Conservation (phyloP, 2,329 filamentous ascomycete species). For the Paecilomyces formosus region DNA sequence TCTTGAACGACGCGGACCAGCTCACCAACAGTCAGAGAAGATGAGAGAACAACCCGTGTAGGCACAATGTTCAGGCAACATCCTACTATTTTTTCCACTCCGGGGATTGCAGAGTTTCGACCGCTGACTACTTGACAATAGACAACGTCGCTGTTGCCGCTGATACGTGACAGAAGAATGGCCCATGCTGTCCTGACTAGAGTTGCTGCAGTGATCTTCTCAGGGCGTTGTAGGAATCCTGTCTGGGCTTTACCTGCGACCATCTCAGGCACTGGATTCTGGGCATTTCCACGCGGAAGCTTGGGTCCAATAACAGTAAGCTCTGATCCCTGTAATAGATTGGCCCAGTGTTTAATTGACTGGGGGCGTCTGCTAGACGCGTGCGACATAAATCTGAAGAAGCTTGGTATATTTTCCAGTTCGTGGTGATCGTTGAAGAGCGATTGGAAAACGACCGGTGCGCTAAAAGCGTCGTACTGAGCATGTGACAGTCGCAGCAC, state of each 20-base stretch:
- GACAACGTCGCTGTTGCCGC: conserved; percentile 44
- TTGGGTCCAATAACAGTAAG: not conserved
- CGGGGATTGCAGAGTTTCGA: conserved; percentile 36
- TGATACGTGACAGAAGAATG: conserved; percentile 46
- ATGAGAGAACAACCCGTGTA: not conserved
- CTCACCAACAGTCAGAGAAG: not conserved
- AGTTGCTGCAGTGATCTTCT: conserved; percentile 20
- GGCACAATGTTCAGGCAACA: conserved; percentile 2
- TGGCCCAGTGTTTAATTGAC: not conserved
- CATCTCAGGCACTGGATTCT: not conserved
- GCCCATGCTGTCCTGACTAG: conserved; percentile 54
- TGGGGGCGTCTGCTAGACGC: not conserved
- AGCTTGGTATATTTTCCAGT: not conserved
- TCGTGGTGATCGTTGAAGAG: not conserved
- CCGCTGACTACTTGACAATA: conserved; percentile 50
- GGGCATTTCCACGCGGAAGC: not conserved
- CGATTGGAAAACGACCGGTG: not conserved
- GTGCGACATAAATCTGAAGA: not conserved
- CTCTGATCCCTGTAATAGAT: not conserved
- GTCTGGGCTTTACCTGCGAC: not conserved
- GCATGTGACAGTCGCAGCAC: not conserved
- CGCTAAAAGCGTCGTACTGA: not conserved
- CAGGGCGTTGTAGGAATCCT: not conserved
- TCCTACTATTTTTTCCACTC: conserved; percentile 16
- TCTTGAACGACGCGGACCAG: not conserved